These are phyloP conservation scores for Nannochloropsis salina DNA, from an alignment of 108 stramenopile species.

Conservation along the genomic window DNA sequence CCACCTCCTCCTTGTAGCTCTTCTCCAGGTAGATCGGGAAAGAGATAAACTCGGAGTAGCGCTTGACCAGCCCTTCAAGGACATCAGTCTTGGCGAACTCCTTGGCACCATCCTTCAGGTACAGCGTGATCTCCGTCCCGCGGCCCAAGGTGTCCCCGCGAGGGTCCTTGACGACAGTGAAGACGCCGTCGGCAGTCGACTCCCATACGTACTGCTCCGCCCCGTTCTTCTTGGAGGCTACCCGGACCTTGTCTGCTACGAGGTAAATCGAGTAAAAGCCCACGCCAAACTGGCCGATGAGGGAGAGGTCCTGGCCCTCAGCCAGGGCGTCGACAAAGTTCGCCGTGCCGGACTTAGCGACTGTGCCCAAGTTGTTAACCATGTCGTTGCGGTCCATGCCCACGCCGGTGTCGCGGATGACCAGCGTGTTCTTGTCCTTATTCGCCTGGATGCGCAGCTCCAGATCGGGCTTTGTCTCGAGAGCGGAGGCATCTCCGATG, in stretches of 20 bases:
- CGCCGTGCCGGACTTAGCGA: constrained; percentile 97
- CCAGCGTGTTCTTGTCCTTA: constrained; percentile 64
- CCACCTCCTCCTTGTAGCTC: constrained; percentile 58
- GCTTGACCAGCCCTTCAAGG: constrained; percentile 73
- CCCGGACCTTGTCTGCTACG: constrained; percentile 81
- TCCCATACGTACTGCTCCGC: constrained; percentile 96
- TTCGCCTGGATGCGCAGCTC: constrained; percentile 86
- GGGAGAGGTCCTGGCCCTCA: constrained; percentile 68
- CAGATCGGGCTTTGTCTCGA: constrained; percentile 69
- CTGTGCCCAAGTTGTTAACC: constrained; percentile 93
- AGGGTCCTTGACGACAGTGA: constrained; percentile 83
- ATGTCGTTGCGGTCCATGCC: constrained; percentile 95
- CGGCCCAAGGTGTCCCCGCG: constrained; percentile 90
- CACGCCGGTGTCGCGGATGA: constrained; percentile 88
- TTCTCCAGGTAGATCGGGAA: constrained; percentile 85
- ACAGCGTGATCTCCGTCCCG: constrained; percentile 98
- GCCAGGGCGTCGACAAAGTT: constrained; percentile 92
- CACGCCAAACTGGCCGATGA: constrained; percentile 99
- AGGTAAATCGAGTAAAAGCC: constrained; percentile 97
- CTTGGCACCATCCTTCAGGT: constrained; percentile 88
- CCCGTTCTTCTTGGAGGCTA: constrained; percentile 83
- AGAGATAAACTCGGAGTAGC: constrained; percentile 98
- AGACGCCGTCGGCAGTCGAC: constrained; percentile 77
- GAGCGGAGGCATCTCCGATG: constrained; percentile 68
- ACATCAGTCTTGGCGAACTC: constrained; percentile 43